These are phyloP conservation scores for Canavalia ensiformis DNA, from an alignment of 306 rosid species.

Conservation along the genomic window DNA sequence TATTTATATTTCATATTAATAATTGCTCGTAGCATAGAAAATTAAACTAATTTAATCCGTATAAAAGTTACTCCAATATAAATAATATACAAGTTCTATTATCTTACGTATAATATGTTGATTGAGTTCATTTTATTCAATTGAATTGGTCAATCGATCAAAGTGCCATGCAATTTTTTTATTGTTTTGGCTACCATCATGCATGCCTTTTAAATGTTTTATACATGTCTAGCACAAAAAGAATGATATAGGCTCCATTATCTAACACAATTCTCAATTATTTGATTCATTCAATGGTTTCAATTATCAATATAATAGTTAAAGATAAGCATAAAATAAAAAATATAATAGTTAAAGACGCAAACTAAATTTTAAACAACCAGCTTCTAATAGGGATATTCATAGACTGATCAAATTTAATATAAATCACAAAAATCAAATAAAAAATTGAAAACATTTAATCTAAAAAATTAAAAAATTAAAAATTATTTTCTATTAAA, in stretches of 20 bases:
- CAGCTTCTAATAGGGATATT: neutral
- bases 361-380: neutral
- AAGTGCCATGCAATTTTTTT: neutral
- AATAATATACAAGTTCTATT: neutral
- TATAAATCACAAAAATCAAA: too few relatives aligned
- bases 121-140: neutral
- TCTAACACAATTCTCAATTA: conserved; percentile 10
- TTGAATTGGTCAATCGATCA: neutral
- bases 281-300: neutral
- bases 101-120: neutral
- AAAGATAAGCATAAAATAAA: neutral
- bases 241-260: neutral
- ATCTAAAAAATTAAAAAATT: too few relatives aligned
- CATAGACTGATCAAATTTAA: too few relatives aligned
- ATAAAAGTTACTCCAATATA: too few relatives aligned
- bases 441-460: too few relatives aligned
- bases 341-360: neutral
- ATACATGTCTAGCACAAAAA: neutral
- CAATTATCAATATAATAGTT: neutral
- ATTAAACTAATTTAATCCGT: too few relatives aligned
- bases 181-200: too few relatives aligned
- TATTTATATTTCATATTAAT: too few relatives aligned
- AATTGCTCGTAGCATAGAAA: too few relatives aligned
- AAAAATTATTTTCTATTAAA: too few relatives aligned
- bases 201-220: conserved; percentile 3